phyloP scores from a whole-genome alignment of 2,329 filamentous ascomycete species.

The Dissoconium aciculare region DNA sequence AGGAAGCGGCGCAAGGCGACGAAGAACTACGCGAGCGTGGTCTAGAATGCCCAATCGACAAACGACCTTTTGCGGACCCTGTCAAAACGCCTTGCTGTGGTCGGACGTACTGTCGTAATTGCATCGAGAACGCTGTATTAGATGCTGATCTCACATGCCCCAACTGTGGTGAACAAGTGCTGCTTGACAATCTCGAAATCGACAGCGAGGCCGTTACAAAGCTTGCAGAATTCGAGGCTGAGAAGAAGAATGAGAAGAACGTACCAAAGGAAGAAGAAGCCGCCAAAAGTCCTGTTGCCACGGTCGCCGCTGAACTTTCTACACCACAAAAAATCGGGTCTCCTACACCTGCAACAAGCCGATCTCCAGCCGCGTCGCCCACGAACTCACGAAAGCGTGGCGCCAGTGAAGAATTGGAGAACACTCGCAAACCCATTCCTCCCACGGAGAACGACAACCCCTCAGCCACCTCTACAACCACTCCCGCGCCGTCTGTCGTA shows the following conservation, averaged over 20 bases:
- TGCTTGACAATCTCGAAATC: slow-evolving; percentile 76
- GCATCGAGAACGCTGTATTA: slow-evolving; percentile 97
- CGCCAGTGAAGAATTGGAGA: slow-evolving; percentile 52
- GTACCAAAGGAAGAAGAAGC: slow-evolving; percentile 30
- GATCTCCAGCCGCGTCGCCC: slow-evolving; percentile 20
- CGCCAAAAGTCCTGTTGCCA: slow-evolving; percentile 23
- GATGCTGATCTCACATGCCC: slow-evolving; percentile 97
- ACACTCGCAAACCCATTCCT: slow-evolving; percentile 28
- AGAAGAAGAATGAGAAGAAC: slow-evolving; percentile 34
- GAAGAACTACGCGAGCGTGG: slow-evolving; percentile 80
- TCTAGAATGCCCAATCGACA: slow-evolving; percentile 89
- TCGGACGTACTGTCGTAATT: slow-evolving; percentile 98
- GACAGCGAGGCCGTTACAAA: slow-evolving; percentile 81
- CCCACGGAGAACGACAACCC: slow-evolving; percentile 31
- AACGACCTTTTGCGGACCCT: slow-evolving; percentile 94
- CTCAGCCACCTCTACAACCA: slow-evolving; percentile 17
- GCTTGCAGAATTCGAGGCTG: slow-evolving; percentile 58
- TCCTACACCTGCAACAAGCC: slow-evolving; percentile 2
- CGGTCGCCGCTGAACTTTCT: slow-evolving; percentile 11
- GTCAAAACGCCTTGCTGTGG: slow-evolving; percentile 98
- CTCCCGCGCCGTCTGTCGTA: slow-evolving; percentile 27
- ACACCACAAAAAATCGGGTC: slow-evolving; percentile 10
- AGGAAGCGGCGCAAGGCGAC: slow-evolving; percentile 63
- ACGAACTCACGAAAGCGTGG: slow-evolving; percentile 58
- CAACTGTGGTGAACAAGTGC: slow-evolving; percentile 75